Evolutionary conservation across 176 grass and related monocot species (phyloP), one percentile per base, ranked within the genome.

Genomic region (Oryza glumipatula): DNA sequence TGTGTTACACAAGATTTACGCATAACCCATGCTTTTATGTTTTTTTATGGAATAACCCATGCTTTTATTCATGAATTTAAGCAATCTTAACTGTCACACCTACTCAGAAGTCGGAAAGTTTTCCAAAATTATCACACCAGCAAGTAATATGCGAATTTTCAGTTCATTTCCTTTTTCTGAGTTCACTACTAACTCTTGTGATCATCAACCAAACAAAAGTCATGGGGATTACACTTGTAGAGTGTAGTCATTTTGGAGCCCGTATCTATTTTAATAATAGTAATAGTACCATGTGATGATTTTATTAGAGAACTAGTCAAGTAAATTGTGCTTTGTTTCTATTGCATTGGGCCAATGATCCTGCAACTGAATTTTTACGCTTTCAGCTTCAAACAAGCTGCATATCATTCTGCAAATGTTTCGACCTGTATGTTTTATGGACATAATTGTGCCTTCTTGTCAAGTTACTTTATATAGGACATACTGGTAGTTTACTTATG

Each of bases 401-500:
- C 52, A 56, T 54, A 17, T 38, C 36, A 38, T 38, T 38, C 36
- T 38, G 36, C 36, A 38, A 38, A 38, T 36, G 30, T 36, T 38
- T 21, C 3, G 33, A 36, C 16, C 24, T 26, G 30, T 51, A 0
- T 81, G 69, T 75, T 41, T 4, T 15, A 32, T 73, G 17, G 36
- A 46, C 23, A 33, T 23, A 26, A 46, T 28, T 17, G 43, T 45
- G 16, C 54, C 11, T 72, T 19, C 22, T 73, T 11, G 9, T 73
- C 10, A 13, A n/a, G 10, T 21, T 35, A 24, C 36, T 47, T 64
- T 82, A 30, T 11, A 6, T 60, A 70, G 11, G 21, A 24, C 8
- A 46, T 22, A 63, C 58, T 63, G n/a, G 17, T 68, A 48, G 5
- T 79, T 48, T 79, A 38, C 70, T 51, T 75, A 47, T 84, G 26